Percentiles rank a stretch among this genome's conserved stretches.
phyloP scores from a whole-genome alignment of 208 protist genomes.

The Crithidia thermophila region DNA sequence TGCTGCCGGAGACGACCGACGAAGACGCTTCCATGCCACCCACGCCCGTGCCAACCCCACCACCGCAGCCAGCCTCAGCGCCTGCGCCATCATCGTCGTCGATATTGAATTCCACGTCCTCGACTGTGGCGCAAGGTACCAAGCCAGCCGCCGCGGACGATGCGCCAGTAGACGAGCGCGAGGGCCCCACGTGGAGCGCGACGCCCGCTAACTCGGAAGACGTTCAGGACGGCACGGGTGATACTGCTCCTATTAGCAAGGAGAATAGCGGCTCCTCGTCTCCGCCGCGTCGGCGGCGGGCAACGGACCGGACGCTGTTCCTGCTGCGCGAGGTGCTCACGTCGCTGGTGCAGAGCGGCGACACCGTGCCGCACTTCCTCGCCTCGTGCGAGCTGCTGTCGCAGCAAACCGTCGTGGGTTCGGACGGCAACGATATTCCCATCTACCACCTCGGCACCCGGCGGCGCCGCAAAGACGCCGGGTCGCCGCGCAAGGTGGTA shows the following conservation, averaged over 20 bases:
- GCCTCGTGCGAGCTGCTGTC: constrained; percentile 68
- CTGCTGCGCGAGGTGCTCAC: constrained; percentile 74
- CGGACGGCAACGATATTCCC: constrained; percentile 60
- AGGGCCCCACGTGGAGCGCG: background rate
- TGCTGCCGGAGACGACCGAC: constrained; percentile 36
- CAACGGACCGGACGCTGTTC: constrained; percentile 77
- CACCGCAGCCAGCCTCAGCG: background rate
- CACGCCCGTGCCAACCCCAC: constrained; percentile 13
- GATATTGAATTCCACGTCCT: too few species aligned
- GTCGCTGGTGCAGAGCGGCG: constrained; percentile 56
- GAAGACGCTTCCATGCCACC: constrained; percentile 20
- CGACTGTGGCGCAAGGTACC: background rate
- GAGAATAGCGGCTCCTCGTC: background rate
- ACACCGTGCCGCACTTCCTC: constrained; percentile 84
- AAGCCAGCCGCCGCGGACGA: background rate
- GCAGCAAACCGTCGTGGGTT: constrained; percentile 56
- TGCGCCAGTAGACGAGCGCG: background rate
- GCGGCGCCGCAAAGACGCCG: constrained; percentile 53
- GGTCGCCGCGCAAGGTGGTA: constrained; percentile 51
- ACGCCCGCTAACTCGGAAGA: background rate
- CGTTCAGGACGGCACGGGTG: too few species aligned
- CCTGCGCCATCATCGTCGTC: too few species aligned
- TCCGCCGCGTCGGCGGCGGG: constrained; percentile 32
- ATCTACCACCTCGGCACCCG: constrained; percentile 82
- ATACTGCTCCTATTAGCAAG: background rate